Evolutionary conservation across 2,329 filamentous ascomycete genomes (phyloP).

Genomic region (Neofusicoccum parvum): DNA sequence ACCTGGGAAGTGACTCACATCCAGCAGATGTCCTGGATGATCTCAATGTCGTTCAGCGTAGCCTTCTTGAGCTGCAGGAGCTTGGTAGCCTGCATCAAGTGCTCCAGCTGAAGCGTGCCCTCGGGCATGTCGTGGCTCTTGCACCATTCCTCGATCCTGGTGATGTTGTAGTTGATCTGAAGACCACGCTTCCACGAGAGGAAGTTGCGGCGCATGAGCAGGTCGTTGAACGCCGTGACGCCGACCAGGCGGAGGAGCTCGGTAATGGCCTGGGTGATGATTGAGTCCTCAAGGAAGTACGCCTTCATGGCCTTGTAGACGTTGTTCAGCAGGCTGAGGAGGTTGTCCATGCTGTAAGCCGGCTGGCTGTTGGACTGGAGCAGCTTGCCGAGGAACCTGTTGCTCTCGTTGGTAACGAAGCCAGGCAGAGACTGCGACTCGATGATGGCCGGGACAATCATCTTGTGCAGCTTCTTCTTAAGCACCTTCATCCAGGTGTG

Average conservation of each 20-base stretch:
- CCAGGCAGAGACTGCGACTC: slow-evolving; percentile 97
- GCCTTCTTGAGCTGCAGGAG: slow-evolving; percentile 98
- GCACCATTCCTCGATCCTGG: slow-evolving; percentile 98
- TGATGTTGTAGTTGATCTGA: slow-evolving; percentile 99
- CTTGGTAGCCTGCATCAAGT: slow-evolving; percentile 99
- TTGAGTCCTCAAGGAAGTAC: slow-evolving; percentile 94
- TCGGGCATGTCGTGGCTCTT: slow-evolving; percentile 99
- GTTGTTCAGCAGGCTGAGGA: slow-evolving; percentile 92
- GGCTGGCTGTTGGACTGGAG: slow-evolving; percentile 86
- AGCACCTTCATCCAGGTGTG: slow-evolving; percentile 99
- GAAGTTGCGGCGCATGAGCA: slow-evolving; percentile 97
- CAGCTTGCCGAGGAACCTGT: slow-evolving; percentile 96
- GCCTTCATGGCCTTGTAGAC: slow-evolving; percentile 99
- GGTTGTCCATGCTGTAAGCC: slow-evolving; percentile 99
- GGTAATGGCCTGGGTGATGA: slow-evolving; percentile 93
- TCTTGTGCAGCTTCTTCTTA: slow-evolving; percentile 99
- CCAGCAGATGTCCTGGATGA: slow-evolving; percentile 99
- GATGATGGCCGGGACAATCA: slow-evolving; percentile 99
- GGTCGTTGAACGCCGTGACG: slow-evolving; percentile 96
- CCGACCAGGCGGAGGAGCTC: slow-evolving; percentile 91
- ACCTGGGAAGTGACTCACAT: slow-evolving; percentile 57
- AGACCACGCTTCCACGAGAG: slow-evolving; percentile 98
- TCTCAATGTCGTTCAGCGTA: slow-evolving; percentile 97
- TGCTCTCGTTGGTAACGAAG: slow-evolving; percentile 98
- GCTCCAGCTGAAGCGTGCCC: slow-evolving; percentile 93